phyloP scores from a whole-genome alignment of 164 flowering plant genomes.

The Umbellularia californica region DNA sequence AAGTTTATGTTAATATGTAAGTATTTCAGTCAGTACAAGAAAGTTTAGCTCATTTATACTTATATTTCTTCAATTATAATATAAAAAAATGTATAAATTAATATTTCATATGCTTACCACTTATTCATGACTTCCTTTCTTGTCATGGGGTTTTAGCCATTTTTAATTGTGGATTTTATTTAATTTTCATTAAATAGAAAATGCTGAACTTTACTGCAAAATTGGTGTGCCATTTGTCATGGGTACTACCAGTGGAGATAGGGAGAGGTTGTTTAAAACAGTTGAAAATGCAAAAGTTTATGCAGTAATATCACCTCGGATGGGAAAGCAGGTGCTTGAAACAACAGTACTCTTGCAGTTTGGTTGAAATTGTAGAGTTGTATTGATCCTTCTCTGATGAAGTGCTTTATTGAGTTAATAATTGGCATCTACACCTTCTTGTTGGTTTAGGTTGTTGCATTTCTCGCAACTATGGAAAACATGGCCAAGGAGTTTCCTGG shows the following conservation, averaged over 20 bases:
- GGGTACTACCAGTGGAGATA: conserved; percentile 96
- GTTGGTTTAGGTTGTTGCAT: conserved; percentile 77
- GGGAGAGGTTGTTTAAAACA: conserved; percentile 57
- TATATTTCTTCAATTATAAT: no score
- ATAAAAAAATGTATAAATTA: neutral
- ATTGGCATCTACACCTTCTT: neutral
- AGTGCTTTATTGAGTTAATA: neutral
- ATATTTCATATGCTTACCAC: neutral
- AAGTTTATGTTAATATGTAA: no score
- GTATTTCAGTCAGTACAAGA: no score
- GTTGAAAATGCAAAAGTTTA: conserved; percentile 57
- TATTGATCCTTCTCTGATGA: neutral
- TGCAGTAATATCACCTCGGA: conserved; percentile 93
- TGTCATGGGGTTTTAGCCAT: neutral
- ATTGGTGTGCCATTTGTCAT: conserved; percentile 92
- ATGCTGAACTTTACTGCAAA: conserved; percentile 81
- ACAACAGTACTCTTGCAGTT: neutral
- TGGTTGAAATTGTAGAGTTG: neutral
- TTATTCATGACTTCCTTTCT: neutral
- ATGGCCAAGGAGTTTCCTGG: conserved; percentile 98
- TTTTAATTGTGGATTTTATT: neutral
- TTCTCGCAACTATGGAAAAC: conserved; percentile 91
- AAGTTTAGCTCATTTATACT: no score
- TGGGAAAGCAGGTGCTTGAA: conserved; percentile 83
- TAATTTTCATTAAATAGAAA: conserved; percentile 32